Percentiles rank a stretch among this genome's conserved stretches.
Evolutionary conservation across 352 stramenopile species (phyloP).

Genomic region (Globisporangium uncinulatum): DNA sequence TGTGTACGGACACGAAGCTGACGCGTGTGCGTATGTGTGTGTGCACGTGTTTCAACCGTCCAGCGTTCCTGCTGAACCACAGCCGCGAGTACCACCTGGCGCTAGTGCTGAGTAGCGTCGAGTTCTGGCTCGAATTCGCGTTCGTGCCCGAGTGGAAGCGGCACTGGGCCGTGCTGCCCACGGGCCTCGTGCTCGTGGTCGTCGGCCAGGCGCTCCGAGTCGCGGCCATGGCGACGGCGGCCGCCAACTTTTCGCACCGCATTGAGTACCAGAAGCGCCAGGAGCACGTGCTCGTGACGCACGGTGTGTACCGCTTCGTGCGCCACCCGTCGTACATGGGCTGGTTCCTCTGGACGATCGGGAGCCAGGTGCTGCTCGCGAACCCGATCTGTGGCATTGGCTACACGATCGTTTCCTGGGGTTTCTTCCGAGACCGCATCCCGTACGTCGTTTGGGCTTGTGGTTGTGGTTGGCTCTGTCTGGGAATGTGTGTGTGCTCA

Average conservation of each 20-base stretch:
- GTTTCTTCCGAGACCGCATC: conserved; percentile 94
- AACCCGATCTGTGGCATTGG: conserved; percentile 87
- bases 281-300: conserved; percentile 92
- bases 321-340: conserved; percentile 95
- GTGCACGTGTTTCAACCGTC: not conserved
- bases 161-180: conserved; percentile 41
- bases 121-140: conserved; percentile 91
- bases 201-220: conserved; percentile 87
- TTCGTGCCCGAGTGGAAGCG: conserved; percentile 76
- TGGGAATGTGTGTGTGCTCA: too few species aligned
- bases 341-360: conserved; percentile 97
- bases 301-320: conserved; percentile 90
- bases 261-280: conserved; percentile 93
- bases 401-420: conserved; percentile 89
- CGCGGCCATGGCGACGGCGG: conserved; percentile 90
- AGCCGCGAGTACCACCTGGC: conserved; percentile 87
- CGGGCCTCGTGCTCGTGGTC: conserved; percentile 69
- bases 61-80: conserved; percentile 89
- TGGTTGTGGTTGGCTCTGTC: not conserved
- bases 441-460: conserved; percentile 42
- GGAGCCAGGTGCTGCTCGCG: conserved; percentile 91
- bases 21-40: not conserved
- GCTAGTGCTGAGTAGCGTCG: conserved; percentile 66
- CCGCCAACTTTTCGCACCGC: conserved; percentile 94
- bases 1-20: not conserved